Evolutionary conservation across 257 asterid genomes (phyloP).

Genomic region (Coffea eugenioides): DNA sequence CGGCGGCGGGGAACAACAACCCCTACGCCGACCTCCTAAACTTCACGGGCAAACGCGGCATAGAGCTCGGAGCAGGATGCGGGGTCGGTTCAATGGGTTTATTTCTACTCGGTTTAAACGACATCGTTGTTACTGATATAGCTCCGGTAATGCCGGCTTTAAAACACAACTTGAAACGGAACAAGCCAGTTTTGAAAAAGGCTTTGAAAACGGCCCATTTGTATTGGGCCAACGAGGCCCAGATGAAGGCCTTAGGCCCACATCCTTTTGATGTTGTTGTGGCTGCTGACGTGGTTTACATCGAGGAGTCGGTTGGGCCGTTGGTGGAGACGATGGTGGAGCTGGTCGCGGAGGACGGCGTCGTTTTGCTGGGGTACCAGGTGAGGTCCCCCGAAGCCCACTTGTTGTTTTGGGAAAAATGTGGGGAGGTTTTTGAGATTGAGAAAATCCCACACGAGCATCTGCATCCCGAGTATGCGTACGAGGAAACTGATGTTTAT

Average conservation of each 20-base stretch:
- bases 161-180: conserved; percentile 73
- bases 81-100: conserved; percentile 87
- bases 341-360: conserved; percentile 76
- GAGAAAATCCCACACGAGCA: conserved; percentile 78
- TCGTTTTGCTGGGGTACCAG: conserved; percentile 77
- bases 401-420: conserved; percentile 67
- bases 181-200: conserved; percentile 65
- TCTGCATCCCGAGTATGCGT: conserved; percentile 86
- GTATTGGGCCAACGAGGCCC: conserved; percentile 78
- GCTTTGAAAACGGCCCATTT: conserved; percentile 58
- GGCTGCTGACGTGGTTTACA: conserved; percentile 88
- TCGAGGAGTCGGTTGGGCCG: conserved; percentile 81
- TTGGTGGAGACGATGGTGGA: conserved; percentile 62
- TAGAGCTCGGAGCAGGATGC: conserved; percentile 92
- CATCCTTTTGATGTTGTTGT: conserved; percentile 68
- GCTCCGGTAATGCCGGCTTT: conserved; percentile 97
- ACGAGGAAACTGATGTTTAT: conserved; percentile 83
- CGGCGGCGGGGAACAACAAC: conserved; percentile 39
- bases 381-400: conserved; percentile 91
- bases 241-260: conserved; percentile 47
- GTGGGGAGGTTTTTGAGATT: conserved; percentile 50
- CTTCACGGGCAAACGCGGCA: conserved; percentile 67
- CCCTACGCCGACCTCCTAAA: conserved; percentile 71
- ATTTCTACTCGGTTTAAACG: conserved; percentile 66
- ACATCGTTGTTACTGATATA: conserved; percentile 77